phyloP scores from a whole-genome alignment of 1,139 yeast species.

The Zygoascus meyerae region DNA sequence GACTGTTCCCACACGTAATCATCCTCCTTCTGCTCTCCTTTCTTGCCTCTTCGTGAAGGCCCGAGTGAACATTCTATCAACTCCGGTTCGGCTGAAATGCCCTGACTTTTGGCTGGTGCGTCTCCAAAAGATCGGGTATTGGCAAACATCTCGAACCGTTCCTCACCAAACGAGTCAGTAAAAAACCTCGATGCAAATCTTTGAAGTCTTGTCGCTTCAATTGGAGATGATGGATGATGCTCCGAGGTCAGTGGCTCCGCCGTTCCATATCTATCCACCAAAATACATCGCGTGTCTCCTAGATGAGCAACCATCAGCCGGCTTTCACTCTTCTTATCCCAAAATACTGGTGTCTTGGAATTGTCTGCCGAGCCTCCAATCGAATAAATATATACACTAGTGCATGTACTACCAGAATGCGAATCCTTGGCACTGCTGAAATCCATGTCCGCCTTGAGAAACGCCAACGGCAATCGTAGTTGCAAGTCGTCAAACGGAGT shows the following conservation, averaged over 20 bases:
- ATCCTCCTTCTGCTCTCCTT: conserved; percentile 14
- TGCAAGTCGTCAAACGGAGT: conserved; percentile 50
- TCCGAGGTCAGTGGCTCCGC: conserved; percentile 73
- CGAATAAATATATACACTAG: conserved; percentile 64
- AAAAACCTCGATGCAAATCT: conserved; percentile 68
- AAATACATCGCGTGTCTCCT: conserved; percentile 90
- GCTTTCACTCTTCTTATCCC: conserved; percentile 63
- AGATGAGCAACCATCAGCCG: conserved; percentile 78
- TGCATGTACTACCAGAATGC: conserved; percentile 75
- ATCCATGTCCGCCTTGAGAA: conserved; percentile 53
- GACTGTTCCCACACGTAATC: conserved; percentile 2
- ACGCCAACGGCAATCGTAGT: conserved; percentile 57
- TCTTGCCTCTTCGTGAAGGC: conserved; percentile 26
- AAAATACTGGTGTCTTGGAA: conserved; percentile 45
- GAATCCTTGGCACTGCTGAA: conserved; percentile 29
- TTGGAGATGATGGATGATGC: conserved; percentile 84
- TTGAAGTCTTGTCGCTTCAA: conserved; percentile 67
- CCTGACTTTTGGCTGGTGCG: conserved; percentile 67
- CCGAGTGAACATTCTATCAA: conserved; percentile 62
- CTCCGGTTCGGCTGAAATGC: conserved; percentile 92
- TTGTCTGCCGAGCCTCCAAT: conserved; percentile 23
- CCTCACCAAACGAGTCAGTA: conserved; percentile 92
- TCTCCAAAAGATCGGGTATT: conserved; percentile 96
- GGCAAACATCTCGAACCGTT: conserved; percentile 75
- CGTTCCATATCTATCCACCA: conserved; percentile 54